Evolutionary conservation across 345 rosid genomes (phyloP), one percentile per base, ranked within the genome.

Genomic region (Brassica incana): DNA sequence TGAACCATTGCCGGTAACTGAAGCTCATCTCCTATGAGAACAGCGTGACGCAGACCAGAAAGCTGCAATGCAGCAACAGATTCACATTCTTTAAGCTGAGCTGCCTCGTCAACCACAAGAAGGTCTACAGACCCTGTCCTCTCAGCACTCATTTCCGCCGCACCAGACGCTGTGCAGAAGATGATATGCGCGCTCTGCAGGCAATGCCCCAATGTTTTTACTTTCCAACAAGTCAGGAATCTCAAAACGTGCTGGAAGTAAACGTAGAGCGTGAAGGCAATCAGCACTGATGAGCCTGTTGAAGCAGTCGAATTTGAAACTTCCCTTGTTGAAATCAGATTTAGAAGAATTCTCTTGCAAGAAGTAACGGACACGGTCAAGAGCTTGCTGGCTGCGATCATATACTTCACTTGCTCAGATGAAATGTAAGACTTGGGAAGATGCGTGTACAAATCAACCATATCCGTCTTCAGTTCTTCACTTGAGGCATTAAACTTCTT

Each of bases 51-150:
- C 7, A 87, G 43, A 14, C 88, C 88, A 0, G 73, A 12, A 12
- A 84, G 84, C 30, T 85, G 86, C 25, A 84, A 78, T 3, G 88
- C 81, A 25, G 84, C 84, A 3, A 83, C 59, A 12, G 88, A 87
- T 45, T 87, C 90, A 70, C 85, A 85, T 48, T 87, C 90, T 77
- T 84, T 87, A 4, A 87, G 80, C 78, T 87, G 87, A 48, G 90
- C 85, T 0, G 88, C 90, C 73, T 87, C 88, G 6, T 87, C 88
- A 5, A 87, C 75, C 23, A 87, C 84, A 69, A 87, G 25, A 63
- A 87, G 52, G 0, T 80, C 50, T 0, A 86, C 4, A 2, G 73
- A 29, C 30, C 16, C 40, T 3, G 30, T 72, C 20, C 70, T 61
- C 27, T 3, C 30, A 2, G 33, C 48, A n/a, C 52, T 69, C 60